Base-by-base conservation (phyloP, 129 eudicot genomes). In the Centella asiatica region DNA sequence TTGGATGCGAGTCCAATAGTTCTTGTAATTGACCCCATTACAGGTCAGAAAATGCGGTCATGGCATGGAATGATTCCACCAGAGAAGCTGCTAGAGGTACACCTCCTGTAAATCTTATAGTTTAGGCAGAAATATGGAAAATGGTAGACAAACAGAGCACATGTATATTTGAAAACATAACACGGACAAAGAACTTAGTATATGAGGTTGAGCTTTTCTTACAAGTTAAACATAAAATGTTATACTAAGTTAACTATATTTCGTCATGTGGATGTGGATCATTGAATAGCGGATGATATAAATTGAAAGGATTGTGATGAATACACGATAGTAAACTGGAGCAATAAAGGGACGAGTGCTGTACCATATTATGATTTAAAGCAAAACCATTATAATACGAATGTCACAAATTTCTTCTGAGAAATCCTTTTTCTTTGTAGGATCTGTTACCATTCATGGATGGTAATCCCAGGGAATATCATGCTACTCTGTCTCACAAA, bases 41-140 rank as follows among this genome's bases (percentile, higher is more conserved):
- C 99, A 0, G 99, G 99, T 46, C 99, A 93, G 74, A 88, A 88
- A 67, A 88, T 93, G 95, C 96, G 86, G 60, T 93, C 79, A 74
- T 85, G 99, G 99, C 78, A 75, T 72, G 96, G 96, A 76, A 93
- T 93, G 99, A 65, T 88, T 67, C 96, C 88, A 59, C 96, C 99
- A 20, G 96, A 93, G 68, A 81, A 57, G 45, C 69, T 93, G 67
- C 66, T 93, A 67, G 95, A 93, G 96, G 99, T 93, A 78, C 32
- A 12, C 55, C 17, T 46, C 24, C 45, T 34, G 45, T 17, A 44
- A 57, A 44, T 44, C 34, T 13, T 20, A 34, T 33, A 51, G 23
- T 15, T 57, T n/a, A n/a, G n/a, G n/a, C n/a, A n/a, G n/a, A n/a
- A n/a, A n/a, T n/a, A n/a, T n/a, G n/a, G n/a, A n/a, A n/a, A n/a